Percentiles rank a stretch among this genome's conserved stretches.
phyloP scores from a whole-genome alignment of 192 early-diverging fungal genomes.

The Dissophora ornata region DNA sequence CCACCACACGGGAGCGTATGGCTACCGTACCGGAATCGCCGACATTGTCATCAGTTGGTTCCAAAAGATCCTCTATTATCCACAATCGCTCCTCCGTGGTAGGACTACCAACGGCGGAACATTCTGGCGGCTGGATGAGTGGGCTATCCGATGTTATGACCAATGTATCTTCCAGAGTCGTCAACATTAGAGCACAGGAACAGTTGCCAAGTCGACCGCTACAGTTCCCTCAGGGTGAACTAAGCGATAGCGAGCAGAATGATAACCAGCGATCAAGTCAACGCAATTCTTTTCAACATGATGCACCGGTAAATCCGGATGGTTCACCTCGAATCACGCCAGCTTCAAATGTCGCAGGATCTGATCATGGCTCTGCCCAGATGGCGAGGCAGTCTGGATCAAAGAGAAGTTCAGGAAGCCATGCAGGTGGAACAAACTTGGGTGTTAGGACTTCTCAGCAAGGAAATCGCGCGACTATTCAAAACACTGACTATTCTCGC shows the following conservation, averaged over 20 bases:
- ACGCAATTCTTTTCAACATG: constrained; percentile 1
- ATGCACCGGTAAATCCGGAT: constrained; percentile 1
- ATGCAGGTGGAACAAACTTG: constrained; percentile 21
- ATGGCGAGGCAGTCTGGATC: constrained; percentile 9
- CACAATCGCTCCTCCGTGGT: constrained; percentile 37
- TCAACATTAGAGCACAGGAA: constrained; percentile 42
- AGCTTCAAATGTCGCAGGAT: constrained; percentile 7
- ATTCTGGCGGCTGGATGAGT: constrained; percentile 32
- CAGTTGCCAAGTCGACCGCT: neutral
- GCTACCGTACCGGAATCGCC: constrained; percentile 15
- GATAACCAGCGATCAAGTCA: constrained; percentile 7
- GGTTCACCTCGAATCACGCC: constrained; percentile 18
- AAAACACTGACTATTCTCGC: constrained; percentile 13
- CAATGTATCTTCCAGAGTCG: constrained; percentile 42
- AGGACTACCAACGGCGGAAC: constrained; percentile 16
- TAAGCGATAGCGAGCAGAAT: constrained; percentile 8
- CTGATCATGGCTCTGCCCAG: constrained; percentile 29
- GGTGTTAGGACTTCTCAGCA: constrained; percentile 12
- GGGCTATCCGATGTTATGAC: constrained; percentile 41
- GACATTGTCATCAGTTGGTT: constrained; percentile 4
- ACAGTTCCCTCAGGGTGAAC: neutral
- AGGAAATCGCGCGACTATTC: constrained; percentile 15
- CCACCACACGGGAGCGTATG: constrained; percentile 12
- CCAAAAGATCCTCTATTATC: constrained; percentile 18
- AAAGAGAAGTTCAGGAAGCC: constrained; percentile 29